Evolutionary conservation across 176 grass and related monocot species (phyloP), one percentile per base, ranked within the genome.

Genomic region (Triticum timopheevii): DNA sequence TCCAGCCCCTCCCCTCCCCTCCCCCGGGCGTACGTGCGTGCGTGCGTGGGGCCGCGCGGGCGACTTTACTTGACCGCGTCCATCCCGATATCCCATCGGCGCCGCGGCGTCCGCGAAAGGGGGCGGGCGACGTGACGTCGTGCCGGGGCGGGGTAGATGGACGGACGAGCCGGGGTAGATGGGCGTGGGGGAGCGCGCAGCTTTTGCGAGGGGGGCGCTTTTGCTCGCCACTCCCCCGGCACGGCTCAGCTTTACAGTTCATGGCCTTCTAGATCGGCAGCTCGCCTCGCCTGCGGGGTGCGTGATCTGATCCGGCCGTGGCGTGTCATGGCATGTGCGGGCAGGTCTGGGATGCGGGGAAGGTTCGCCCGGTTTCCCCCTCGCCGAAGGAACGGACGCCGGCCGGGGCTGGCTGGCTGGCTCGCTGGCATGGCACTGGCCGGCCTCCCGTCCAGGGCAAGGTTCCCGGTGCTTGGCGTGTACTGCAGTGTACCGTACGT

Each of bases 281-380:
- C 73, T 19, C 27, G 27, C 27, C 27, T 27, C 27, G 13, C 39
- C 13, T 25, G 35, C 56, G 9, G 27, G n/a, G 10, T 28, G 28
- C 58, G 33, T 44, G 59, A 65, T 67, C 69, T 20, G 61, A 49
- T 86, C 79, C 70, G 45, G 83, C 70, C 77, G 76, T 33, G 72
- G 52, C 88, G 78, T 78, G 84, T 71, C 77, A 56, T 33, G 71
- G 50, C 89, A 87, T 79, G 84, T 83, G 88, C 62, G 83, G 6
- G 9, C 73, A 10, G 52, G 6, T 22, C 33, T 83, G 44, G 34
- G 85, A 50, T 84, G 66, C 85, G 44, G 33, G 24, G 89, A 90
- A 87, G 85, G 6, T 87, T 84, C 75, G 79, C 61, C 13, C 13
- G 54, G 56, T 65, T 87, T 75, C 40, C 80, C 65, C 73, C 4